Conservation (phyloP, 495 filamentous ascomycete species). For the Annulohypoxylon stygium region DNA sequence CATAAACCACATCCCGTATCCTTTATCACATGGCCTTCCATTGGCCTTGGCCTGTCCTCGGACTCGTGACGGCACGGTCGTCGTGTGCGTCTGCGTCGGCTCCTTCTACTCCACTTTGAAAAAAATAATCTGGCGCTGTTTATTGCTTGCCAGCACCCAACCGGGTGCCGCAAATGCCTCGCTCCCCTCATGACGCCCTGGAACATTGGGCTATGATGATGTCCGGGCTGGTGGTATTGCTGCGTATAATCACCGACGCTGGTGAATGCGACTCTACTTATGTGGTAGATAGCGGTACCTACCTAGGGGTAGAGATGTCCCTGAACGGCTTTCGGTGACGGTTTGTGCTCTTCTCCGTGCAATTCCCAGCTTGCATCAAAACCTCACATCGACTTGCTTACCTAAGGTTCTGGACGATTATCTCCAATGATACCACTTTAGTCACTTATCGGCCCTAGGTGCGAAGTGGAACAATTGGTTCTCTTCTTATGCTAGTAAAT, state of each 20-base stretch:
- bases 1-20: constrained; percentile 42
- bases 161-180: constrained; percentile 30
- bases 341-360: constrained; percentile 17
- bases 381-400: constrained; percentile 22
- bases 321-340: constrained; percentile 17
- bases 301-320: constrained; percentile 21
- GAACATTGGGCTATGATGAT: constrained; percentile 27
- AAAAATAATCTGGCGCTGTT: constrained; percentile 17
- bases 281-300: constrained; percentile 19
- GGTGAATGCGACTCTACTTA: constrained; percentile 38
- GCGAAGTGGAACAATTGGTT: not conserved
- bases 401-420: constrained; percentile 21
- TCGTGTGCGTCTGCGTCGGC: constrained; percentile 33
- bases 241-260: constrained; percentile 27
- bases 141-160: constrained; percentile 30
- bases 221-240: constrained; percentile 35
- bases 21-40: constrained; percentile 36
- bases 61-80: constrained; percentile 39
- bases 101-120: constrained; percentile 33
- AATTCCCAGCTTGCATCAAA: constrained; percentile 27
- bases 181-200: constrained; percentile 12
- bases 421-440: constrained; percentile 17
- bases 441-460: not conserved
- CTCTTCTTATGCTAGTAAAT: constrained; percentile 33
- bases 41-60: constrained; percentile 36